These are phyloP conservation scores for Rhodotorula sp. DNA, from an alignment of 1,284 basidiomycete species.

Conservation along the genomic window DNA sequence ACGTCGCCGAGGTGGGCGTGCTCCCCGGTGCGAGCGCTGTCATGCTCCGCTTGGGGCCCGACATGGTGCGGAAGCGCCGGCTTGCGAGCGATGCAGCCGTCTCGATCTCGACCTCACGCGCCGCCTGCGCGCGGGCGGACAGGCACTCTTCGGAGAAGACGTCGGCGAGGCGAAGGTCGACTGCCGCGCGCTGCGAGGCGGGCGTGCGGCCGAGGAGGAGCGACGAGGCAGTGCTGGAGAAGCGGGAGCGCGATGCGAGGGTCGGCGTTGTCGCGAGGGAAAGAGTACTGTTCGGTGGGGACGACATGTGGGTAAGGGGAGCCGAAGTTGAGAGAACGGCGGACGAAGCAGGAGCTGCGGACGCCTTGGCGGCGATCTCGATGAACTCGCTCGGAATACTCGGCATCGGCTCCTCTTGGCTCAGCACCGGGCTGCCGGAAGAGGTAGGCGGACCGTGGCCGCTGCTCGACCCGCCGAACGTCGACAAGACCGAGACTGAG, in stretches of 20 bases:
- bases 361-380: not conserved
- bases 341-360: not conserved
- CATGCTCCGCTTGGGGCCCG: constrained; percentile 34
- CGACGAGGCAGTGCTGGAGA: constrained; percentile 50
- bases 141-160: constrained; percentile 53
- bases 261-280: constrained; percentile 12
- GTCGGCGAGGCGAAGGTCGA: constrained; percentile 53
- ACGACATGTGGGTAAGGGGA: not conserved
- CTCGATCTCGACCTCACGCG: constrained; percentile 19
- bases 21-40: constrained; percentile 3
- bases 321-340: not conserved
- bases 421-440: constrained; percentile 7
- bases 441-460: not conserved
- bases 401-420: constrained; percentile 20
- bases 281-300: constrained; percentile 32
- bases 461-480: constrained; percentile 12
- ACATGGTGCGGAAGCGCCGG: constrained; percentile 18
- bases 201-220: constrained; percentile 68
- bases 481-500: constrained; percentile 29
- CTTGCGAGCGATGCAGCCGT: not conserved
- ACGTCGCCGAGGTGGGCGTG: not conserved
- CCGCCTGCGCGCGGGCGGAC: constrained; percentile 46
- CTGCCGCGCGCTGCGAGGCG: constrained; percentile 61
- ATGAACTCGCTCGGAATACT: constrained; percentile 9
- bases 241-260: constrained; percentile 26